Percentiles rank a stretch among this genome's conserved stretches.
These are phyloP conservation scores for Myxozyma mucilagina DNA, from an alignment of 805 yeast species.

Conservation along the genomic window DNA sequence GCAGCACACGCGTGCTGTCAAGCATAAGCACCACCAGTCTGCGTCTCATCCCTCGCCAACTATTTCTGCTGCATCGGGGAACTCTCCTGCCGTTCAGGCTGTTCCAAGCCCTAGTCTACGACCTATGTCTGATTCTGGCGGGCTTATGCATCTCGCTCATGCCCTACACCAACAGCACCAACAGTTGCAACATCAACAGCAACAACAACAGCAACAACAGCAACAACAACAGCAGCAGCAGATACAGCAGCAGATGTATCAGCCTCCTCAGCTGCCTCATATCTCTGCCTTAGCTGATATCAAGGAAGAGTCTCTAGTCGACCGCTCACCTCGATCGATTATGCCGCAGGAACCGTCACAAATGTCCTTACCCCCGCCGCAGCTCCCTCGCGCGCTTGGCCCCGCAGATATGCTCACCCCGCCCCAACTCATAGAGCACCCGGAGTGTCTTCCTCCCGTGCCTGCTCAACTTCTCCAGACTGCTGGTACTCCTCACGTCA, in stretches of 20 bases:
- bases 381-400: constrained; percentile 26
- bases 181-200: constrained; percentile 12
- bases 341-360: not conserved
- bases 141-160: constrained; percentile 28
- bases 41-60: constrained; percentile 1
- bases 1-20: not conserved
- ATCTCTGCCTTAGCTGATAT: constrained; percentile 14
- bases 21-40: constrained; percentile 10
- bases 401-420: constrained; percentile 30
- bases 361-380: constrained; percentile 18
- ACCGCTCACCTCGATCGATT: constrained; percentile 11
- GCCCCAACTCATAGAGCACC: constrained; percentile 26
- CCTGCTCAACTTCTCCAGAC: constrained; percentile 2
- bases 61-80: not conserved
- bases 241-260: constrained; percentile 8
- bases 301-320: constrained; percentile 17
- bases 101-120: constrained; percentile 14
- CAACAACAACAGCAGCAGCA: constrained; percentile 17
- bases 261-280: constrained; percentile 7
- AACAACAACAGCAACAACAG: constrained; percentile 15
- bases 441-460: constrained; percentile 1
- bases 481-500: constrained; percentile 7
- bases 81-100: constrained; percentile 5
- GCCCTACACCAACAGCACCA: constrained; percentile 27
- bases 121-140: constrained; percentile 16